Evolutionary conservation across 2,329 filamentous ascomycete genomes (phyloP).

Genomic region (Xylariales sp.): DNA sequence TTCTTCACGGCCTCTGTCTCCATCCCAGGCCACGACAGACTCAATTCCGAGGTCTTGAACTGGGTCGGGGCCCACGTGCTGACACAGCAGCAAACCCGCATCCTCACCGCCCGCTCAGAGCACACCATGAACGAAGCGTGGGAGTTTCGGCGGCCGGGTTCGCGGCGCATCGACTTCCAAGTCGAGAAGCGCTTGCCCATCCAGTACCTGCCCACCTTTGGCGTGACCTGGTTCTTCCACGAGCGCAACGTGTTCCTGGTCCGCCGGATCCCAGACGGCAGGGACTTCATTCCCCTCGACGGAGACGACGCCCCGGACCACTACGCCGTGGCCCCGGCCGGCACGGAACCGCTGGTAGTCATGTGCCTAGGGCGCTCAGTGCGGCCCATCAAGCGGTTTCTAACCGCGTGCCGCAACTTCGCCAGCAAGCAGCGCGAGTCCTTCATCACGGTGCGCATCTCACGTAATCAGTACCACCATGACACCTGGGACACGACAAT

Average conservation of each 20-base stretch:
- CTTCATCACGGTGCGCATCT: slow-evolving; percentile 30
- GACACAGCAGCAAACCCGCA: slow-evolving; percentile 21
- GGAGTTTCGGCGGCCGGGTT: slow-evolving; percentile 16
- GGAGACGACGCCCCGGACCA: slow-evolving; percentile 23
- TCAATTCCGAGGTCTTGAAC: slow-evolving; percentile 32
- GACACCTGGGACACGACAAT: slow-evolving; percentile 31
- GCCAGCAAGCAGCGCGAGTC: slow-evolving; percentile 29
- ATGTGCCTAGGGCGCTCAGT: slow-evolving; percentile 32
- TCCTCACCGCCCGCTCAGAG: slow-evolving; percentile 30
- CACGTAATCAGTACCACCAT: slow-evolving; percentile 18
- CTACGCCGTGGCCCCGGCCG: slow-evolving; percentile 26
- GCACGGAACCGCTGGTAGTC: slow-evolving; percentile 32
- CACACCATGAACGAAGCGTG: slow-evolving; percentile 24
- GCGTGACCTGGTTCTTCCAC: slow-evolving; percentile 30
- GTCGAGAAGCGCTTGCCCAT: slow-evolving; percentile 29
- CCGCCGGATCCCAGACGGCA: slow-evolving; percentile 21
- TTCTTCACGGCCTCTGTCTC: slow-evolving; percentile 33
- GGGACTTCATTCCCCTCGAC: slow-evolving; percentile 8
- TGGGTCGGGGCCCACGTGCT: slow-evolving; percentile 32
- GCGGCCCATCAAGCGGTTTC: slow-evolving; percentile 23
- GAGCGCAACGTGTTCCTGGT: slow-evolving; percentile 30
- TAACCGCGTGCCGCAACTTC: slow-evolving; percentile 23
- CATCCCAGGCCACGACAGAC: slow-evolving; percentile 28
- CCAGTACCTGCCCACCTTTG: slow-evolving; percentile 32
- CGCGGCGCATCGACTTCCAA: slow-evolving; percentile 25